A percentile compares a stretch with the other conserved stretches of the same genome.
Evolutionary conservation across 1,284 basidiomycete genomes (phyloP).

Genomic region (Malassezia sympodialis): DNA sequence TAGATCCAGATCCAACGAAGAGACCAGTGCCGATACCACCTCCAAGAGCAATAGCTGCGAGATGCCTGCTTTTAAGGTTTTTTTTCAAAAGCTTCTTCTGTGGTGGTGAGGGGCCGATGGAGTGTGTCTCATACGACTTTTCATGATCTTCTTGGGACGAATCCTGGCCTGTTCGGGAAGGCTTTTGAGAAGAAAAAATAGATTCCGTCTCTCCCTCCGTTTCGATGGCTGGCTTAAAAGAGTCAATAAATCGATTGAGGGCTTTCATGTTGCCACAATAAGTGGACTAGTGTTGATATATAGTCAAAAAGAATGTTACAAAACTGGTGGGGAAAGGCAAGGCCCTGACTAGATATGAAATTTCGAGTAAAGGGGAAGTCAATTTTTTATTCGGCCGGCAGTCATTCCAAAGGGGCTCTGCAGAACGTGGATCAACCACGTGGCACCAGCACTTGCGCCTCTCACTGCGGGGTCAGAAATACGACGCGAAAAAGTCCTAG

Average conservation of each 20-base stretch:
- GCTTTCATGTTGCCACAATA: not conserved
- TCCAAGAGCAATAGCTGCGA: constrained; percentile 18
- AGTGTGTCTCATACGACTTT: not conserved
- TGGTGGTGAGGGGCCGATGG: not conserved
- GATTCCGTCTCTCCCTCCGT: not conserved
- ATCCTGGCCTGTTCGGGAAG: not conserved
- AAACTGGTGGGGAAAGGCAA: too few species aligned
- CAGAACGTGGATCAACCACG: not conserved
- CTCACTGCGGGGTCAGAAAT: not conserved
- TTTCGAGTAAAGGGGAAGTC: too few species aligned
- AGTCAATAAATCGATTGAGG: not conserved
- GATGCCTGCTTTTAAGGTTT: constrained; percentile 6
- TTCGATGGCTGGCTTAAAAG: not conserved
- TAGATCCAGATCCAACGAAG: constrained; percentile 33
- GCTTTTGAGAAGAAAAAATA: not conserved
- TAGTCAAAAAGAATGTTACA: not conserved
- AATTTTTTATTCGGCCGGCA: not conserved
- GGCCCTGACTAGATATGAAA: not conserved
- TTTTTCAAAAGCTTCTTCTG: not conserved
- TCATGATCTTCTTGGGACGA: not conserved
- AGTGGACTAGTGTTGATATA: not conserved
- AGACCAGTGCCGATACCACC: constrained; percentile 41
- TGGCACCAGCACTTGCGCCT: not conserved
- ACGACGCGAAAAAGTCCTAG: not conserved
- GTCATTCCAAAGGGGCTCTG: too few species aligned